Base-by-base conservation (phyloP, 1,284 basidiomycete genomes). In the Pseudozyma hubeiensis region DNA sequence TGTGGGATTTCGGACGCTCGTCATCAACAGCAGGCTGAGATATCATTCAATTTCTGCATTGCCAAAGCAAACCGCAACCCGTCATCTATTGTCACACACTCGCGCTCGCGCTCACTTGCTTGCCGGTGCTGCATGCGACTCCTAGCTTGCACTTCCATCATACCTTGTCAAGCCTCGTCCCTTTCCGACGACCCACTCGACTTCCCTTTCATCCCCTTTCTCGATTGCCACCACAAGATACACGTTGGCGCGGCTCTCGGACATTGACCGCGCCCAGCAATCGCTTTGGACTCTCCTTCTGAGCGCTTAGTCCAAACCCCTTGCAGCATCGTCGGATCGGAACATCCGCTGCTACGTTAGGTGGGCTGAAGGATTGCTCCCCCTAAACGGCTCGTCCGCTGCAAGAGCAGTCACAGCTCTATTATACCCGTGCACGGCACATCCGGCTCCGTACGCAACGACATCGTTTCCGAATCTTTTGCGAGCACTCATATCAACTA, bases 381-480 rank as follows among this genome's bases (percentile, higher is more conserved):
- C 24, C 24, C 24, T 24, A 24, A 24, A 24, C 24, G 24, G 24
- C 24, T 24, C 24, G 24, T 24, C 4, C 24, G 24, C 24, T 24
- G 24, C 24, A 24, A 24, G 24, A 24, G 24, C 24, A 1, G 24
- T 24, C 24, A 24, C 24, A 24, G 24, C 24, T 24, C 24, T 24
- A 24, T 24, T 37, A 37, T 37, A 54, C 34, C 53, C 53, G 53
- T 31, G 19, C 35, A n/a, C n/a, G 17, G 39, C 43, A 39, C 44
- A 53, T 29, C 37, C 50, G 41, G 47, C 6, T 5, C 34, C 31
- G 33, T 6, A 24, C 39, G 29, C 53, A 40, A 31, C 44, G 4
- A 29, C 31, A 50, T 41, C 13, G 8, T 17, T 40, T 24, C 24
- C 24, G 39, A 16, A 49, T 35, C 13, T 29, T 29, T 39, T 13